A percentile compares a stretch with the other conserved stretches of the same genome.
Conservation (phyloP, 768 basidiomycete genomes). For the Cystofilobasidium capitatum region DNA sequence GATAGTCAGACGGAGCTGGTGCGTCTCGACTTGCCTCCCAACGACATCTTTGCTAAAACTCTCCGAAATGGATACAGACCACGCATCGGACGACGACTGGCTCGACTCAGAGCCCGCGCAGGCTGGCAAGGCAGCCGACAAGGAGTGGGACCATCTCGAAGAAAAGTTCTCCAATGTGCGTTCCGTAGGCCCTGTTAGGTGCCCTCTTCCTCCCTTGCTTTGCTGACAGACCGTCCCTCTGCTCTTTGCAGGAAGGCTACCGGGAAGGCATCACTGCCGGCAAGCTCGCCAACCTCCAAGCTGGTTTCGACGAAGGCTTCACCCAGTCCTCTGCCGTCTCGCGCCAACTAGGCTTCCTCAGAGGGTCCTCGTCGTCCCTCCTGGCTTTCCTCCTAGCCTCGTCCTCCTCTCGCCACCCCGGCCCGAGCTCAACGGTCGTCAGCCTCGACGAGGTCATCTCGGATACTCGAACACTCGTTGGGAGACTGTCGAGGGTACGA, state of each 20-base stretch:
- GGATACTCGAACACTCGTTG: slow-evolving; percentile 50
- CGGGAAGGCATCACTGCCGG: slow-evolving; percentile 93
- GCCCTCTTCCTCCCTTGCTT: not conserved
- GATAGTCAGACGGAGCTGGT: too few relatives aligned
- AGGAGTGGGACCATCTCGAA: slow-evolving; percentile 15
- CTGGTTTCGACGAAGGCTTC: slow-evolving; percentile 83
- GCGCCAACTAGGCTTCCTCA: slow-evolving; percentile 62
- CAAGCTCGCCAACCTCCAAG: slow-evolving; percentile 74
- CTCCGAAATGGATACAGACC: slow-evolving; percentile 4
- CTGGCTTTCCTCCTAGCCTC: slow-evolving; percentile 41
- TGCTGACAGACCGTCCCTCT: not conserved
- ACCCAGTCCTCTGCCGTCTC: slow-evolving; percentile 64
- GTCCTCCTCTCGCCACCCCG: slow-evolving; percentile 15
- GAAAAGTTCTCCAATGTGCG: slow-evolving; percentile 24
- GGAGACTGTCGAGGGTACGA: slow-evolving; percentile 51
- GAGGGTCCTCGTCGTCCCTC: slow-evolving; percentile 60
- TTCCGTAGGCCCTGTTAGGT: not conserved
- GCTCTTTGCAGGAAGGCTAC: slow-evolving; percentile 62
- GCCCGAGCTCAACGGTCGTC: not conserved
- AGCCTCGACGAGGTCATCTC: slow-evolving; percentile 20
- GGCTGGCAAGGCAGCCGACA: not conserved
- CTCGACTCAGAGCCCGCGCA: not conserved
- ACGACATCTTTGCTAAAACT: not conserved
- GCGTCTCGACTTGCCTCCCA: not conserved
- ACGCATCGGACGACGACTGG: slow-evolving; percentile 19